Evolutionary conservation across 768 basidiomycete species (phyloP).

Genomic region (Phylloporus rhodoxanthus): DNA sequence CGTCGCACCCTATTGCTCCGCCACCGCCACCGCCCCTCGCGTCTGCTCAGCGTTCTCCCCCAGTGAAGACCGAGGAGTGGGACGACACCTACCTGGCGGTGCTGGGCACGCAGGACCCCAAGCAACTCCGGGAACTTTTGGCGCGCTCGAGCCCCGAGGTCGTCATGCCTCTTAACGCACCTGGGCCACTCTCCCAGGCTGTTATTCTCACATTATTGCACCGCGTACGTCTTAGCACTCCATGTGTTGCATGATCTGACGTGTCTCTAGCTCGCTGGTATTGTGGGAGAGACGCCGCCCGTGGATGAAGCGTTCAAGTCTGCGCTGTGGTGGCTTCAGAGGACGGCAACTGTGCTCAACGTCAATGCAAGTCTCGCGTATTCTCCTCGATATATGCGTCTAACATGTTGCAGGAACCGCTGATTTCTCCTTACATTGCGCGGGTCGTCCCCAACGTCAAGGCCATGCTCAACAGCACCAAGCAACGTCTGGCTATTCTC

Average conservation of each 20-base stretch:
- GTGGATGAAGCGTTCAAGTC: conserved; percentile 77
- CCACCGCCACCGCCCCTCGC: conserved; percentile 43
- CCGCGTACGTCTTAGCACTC: conserved; percentile 46
- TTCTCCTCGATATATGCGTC: background rate
- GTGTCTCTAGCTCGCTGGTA: conserved; percentile 53
- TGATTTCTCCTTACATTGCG: conserved; percentile 76
- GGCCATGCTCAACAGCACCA: conserved; percentile 67
- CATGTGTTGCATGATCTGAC: conserved; percentile 3
- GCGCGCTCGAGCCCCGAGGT: conserved; percentile 71
- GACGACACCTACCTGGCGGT: conserved; percentile 77
- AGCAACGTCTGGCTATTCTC: conserved; percentile 72
- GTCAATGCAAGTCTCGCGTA: conserved; percentile 48
- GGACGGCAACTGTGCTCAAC: conserved; percentile 62
- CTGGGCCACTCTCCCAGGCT: conserved; percentile 71
- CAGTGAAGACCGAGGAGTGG: conserved; percentile 70
- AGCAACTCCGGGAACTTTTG: conserved; percentile 70
- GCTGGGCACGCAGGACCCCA: conserved; percentile 65
- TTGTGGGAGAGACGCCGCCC: conserved; percentile 70
- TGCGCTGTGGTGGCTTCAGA: conserved; percentile 83
- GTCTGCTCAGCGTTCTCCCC: conserved; percentile 45
- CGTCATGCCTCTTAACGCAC: conserved; percentile 70
- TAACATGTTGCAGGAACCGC: conserved; percentile 49
- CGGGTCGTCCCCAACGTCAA: conserved; percentile 79
- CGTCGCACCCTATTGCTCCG: conserved; percentile 71
- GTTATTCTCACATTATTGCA: conserved; percentile 80